Evolutionary conservation across 2,329 filamentous ascomycete genomes (phyloP).

Genomic region (Colletotrichum sp.): DNA sequence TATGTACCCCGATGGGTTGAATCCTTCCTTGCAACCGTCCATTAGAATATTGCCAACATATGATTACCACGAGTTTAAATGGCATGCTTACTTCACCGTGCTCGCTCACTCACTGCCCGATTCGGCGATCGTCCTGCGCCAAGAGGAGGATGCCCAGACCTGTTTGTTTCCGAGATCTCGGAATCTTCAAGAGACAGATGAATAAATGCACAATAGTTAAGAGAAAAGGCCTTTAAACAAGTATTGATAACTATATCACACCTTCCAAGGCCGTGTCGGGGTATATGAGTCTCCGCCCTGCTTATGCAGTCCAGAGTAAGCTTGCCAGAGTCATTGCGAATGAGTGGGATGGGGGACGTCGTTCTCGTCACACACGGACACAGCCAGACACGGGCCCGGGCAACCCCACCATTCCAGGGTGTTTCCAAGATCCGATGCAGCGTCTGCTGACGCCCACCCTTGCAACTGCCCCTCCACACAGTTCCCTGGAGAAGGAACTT

Average conservation of each 20-base stretch:
- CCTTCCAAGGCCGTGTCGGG: neutral
- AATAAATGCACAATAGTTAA: neutral
- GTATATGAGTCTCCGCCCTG: neutral
- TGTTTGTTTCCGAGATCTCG: neutral
- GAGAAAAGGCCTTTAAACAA: no score
- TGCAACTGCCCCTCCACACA: slow-evolving; percentile 2
- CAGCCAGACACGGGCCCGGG: neutral
- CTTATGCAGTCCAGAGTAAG: neutral
- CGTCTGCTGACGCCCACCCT: slow-evolving; percentile 13
- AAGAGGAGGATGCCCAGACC: neutral
- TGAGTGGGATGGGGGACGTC: neutral
- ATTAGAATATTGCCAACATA: neutral
- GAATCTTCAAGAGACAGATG: neutral
- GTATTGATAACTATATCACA: neutral
- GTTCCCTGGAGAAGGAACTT: neutral
- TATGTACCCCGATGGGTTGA: neutral
- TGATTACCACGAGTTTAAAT: neutral
- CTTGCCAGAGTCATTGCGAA: neutral
- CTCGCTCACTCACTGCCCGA: neutral
- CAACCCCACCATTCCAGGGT: slow-evolving; percentile 17
- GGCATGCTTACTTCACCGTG: neutral
- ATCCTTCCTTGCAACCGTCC: neutral
- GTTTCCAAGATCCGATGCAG: slow-evolving; percentile 19
- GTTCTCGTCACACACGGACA: neutral
- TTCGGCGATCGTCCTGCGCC: neutral